Evolutionary conservation across 257 asterid genomes (phyloP).

Genomic region (Jacaranda mimosifolia): DNA sequence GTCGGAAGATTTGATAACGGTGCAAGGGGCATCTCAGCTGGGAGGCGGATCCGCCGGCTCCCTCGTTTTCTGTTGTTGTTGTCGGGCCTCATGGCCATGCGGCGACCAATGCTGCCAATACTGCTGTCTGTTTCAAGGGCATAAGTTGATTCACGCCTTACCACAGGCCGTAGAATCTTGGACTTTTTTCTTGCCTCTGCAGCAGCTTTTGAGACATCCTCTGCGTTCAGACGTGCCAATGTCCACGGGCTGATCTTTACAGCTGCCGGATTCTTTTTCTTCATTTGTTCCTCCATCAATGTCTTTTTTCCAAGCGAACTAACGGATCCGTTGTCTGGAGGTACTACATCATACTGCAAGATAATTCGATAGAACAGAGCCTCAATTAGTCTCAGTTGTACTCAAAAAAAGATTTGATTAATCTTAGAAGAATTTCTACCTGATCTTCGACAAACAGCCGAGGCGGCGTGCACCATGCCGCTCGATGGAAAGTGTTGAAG

Average conservation of each 20-base stretch:
- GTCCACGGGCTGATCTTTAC: conserved; percentile 99
- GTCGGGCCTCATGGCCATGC: conserved; percentile 57
- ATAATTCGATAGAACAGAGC: conserved; percentile 3
- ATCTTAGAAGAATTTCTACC: conserved; percentile 49
- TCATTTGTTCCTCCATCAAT: conserved; percentile 60
- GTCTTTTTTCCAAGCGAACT: conserved; percentile 84
- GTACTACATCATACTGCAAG: conserved; percentile 87
- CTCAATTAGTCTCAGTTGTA: not conserved
- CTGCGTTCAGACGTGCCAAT: conserved; percentile 85
- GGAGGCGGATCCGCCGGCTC: conserved; percentile 82
- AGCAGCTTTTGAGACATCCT: conserved; percentile 92
- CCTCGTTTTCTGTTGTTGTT: conserved; percentile 69
- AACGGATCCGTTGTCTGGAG: conserved; percentile 82
- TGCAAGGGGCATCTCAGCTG: conserved; percentile 74
- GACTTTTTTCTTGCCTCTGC: conserved; percentile 96
- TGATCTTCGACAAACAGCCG: conserved; percentile 97
- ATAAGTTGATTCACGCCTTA: conserved; percentile 55
- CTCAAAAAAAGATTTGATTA: not conserved
- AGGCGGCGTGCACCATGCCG: conserved; percentile 99
- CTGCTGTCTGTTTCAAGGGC: conserved; percentile 69
- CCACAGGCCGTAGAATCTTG: conserved; percentile 77
- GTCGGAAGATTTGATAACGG: conserved; percentile 48
- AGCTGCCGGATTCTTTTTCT: conserved; percentile 79
- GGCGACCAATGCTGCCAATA: conserved; percentile 73
- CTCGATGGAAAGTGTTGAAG: conserved; percentile 83